Evolutionary conservation across 2,329 filamentous ascomycete genomes (phyloP).

Genomic region (Epichloe sp.): DNA sequence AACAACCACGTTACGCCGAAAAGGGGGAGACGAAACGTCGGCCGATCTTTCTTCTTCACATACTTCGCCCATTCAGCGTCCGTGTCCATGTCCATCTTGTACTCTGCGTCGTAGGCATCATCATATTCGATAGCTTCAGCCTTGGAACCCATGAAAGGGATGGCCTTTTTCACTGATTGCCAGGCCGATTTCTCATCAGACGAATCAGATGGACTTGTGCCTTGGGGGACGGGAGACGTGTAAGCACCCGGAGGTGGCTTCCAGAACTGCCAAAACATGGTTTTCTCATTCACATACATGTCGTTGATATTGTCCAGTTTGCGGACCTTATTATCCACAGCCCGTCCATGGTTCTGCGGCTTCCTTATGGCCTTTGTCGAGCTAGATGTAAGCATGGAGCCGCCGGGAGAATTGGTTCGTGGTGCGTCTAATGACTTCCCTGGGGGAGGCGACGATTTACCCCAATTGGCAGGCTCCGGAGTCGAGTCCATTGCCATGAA

Average conservation of each 20-base stretch:
- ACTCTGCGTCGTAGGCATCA: conserved; percentile 47
- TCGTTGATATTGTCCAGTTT: conserved; percentile 35
- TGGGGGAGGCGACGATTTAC: conserved; percentile 7
- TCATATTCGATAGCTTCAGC: conserved; percentile 43
- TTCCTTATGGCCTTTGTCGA: conserved; percentile 17
- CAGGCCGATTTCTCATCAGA: conserved; percentile 34
- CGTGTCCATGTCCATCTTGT: conserved; percentile 42
- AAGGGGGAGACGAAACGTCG: conserved; percentile 68
- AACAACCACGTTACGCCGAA: conserved; percentile 58
- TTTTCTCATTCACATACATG: conserved; percentile 32
- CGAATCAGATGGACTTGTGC: conserved; percentile 26
- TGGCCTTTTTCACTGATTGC: conserved; percentile 32
- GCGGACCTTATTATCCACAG: conserved; percentile 37
- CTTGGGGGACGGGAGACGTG: conserved; percentile 44
- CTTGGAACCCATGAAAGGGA: conserved; percentile 36
- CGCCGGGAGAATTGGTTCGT: conserved; percentile 22
- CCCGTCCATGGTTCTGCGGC: not conserved
- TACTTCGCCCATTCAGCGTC: conserved; percentile 71
- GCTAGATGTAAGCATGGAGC: conserved; percentile 25
- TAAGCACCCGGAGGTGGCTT: conserved; percentile 48
- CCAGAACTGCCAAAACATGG: conserved; percentile 51
- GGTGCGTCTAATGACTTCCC: conserved; percentile 20
- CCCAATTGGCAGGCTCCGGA: conserved; percentile 7
- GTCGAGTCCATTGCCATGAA: conserved; percentile 27
- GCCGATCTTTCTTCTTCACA: conserved; percentile 66